Base-by-base conservation (phyloP, 768 basidiomycete genomes). In the Amanita brunnescens region DNA sequence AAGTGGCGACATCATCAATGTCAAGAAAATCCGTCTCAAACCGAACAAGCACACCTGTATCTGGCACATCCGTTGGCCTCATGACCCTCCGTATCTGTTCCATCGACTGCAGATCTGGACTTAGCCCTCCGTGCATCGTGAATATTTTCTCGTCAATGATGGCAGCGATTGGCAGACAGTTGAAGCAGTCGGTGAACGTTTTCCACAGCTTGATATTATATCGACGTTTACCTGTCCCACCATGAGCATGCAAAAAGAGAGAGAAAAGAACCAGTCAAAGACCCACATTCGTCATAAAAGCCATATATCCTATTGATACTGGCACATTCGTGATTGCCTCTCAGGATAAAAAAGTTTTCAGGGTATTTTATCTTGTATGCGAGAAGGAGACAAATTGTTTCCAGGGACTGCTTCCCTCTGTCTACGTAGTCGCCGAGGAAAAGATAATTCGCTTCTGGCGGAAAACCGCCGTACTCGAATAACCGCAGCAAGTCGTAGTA, bases 181-280 rank as follows among this genome's bases (percentile, higher is more conserved):
- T 99, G 80, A 99, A 99, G 74, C 95, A 97, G 68, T 99, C 95
- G 54, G 95, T 99, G 70, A 99, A 99, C 32, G 95, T 99, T 79
- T 99, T 99, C 95, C 95, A 99, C 65, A 97, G 79, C 71, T 99
- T 99, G 80, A 99, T 99, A 77, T 98, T 99, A 80, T 97, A 98
- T 65, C 95, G 85, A 67, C 95, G 91, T 78, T 99, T 99, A 80
- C 95, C 95, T 98, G 65, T 6, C 8, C 30, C 13, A 34, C 49
- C 26, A 16, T 43, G 49, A 43, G 55, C 42, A 24, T n/a, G 35
- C 47, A 57, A 59, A 39, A 8, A 47, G 33, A 23, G 45, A 30
- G 20, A 44, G 52, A 37, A 46, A 45, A 33, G 49, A 20, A 49
- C 41, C 49, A 43, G 7, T 7, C 26, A 39, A 50, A 26, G 24